Base-by-base conservation (phyloP, 1,139 yeast species). In the Kodamaea sp. region DNA sequence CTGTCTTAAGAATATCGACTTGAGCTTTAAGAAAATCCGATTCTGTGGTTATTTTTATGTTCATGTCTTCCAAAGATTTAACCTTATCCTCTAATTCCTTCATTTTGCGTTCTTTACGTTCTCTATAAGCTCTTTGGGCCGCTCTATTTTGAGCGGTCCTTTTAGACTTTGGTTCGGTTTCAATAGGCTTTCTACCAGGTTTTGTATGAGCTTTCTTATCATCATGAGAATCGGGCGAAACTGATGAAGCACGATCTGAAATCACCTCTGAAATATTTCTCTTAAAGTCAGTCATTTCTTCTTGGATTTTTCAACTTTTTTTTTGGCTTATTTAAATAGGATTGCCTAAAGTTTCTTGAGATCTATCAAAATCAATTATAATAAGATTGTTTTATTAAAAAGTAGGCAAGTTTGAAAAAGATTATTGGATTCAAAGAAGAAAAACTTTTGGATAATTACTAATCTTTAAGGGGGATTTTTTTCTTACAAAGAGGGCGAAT, bases 101-200 rank as follows among this genome's bases (percentile, higher is more conserved):
- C 81, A 92, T 76, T 55, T 85, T 88, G 41, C 74, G 74, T 60
- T 92, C 97, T 61, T 92, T 92, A 47, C 98, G 78, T 62, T 92
- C 97, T 45, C 98, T 73, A 62, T 89, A 92, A 7, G 97, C 97
- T 41, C 97, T 73, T 63, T 92, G 98, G 15, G 98, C 98, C 6
- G 97, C 97, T 55, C 98, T 75, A 62, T 92, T 92, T 64, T 92
- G 98, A 1, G 97, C 97, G 15, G 96, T 88, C 52, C 98, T 73
- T 69, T 88, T 90, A 53, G 81, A 80, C 55, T 76, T 76, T 4
- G 96, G 96, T 57, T 85, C 95, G 3, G 84, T 75, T 11, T 81
- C 84, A 41, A 83, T 68, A 1, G 86, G 89, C 65, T 86, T 88
- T 46, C 96, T 73, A 8, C 76, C 77, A 1, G 75, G 72, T 48